phyloP scores from a whole-genome alignment of 805 yeast genomes.

The Hanseniaspora jakobsenii region DNA sequence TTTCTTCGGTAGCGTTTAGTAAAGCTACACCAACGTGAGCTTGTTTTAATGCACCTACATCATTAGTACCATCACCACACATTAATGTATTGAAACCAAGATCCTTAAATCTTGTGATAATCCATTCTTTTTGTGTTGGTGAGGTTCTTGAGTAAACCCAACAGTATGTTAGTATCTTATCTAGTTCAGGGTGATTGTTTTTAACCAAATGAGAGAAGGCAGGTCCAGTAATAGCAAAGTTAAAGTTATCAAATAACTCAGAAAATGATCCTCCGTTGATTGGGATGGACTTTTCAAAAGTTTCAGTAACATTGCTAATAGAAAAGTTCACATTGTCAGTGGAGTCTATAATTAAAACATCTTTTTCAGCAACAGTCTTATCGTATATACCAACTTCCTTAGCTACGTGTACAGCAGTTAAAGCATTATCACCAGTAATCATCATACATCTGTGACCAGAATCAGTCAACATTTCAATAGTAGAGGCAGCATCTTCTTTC shows the following conservation, averaged over 20 bases:
- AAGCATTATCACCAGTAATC: constrained; percentile 98
- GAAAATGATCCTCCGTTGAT: constrained; percentile 34
- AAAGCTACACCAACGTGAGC: constrained; percentile 98
- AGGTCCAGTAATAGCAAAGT: constrained; percentile 86
- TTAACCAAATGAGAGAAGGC: constrained; percentile 52
- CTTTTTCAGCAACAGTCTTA: constrained; percentile 31
- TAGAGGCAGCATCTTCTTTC: constrained; percentile 82
- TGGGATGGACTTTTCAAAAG: constrained; percentile 54
- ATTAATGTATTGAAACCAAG: constrained; percentile 87
- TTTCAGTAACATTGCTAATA: constrained; percentile 79
- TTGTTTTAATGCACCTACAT: constrained; percentile 97
- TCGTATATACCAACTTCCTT: constrained; percentile 80
- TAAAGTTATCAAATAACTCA: constrained; percentile 54
- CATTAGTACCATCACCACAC: constrained; percentile 99
- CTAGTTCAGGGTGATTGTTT: constrained; percentile 54
- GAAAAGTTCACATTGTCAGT: constrained; percentile 32
- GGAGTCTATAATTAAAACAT: constrained; percentile 73
- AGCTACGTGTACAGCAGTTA: constrained; percentile 97
- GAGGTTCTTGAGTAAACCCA: constrained; percentile 98
- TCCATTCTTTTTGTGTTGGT: constrained; percentile 87
- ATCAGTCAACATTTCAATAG: constrained; percentile 83
- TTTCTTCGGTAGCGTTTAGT: constrained; percentile 90
- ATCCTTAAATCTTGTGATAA: constrained; percentile 68
- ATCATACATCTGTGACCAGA: constrained; percentile 90
- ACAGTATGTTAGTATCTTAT: constrained; percentile 66